Conservation (phyloP, 2,329 filamentous ascomycete genomes). For the Aspergillus sp. region DNA sequence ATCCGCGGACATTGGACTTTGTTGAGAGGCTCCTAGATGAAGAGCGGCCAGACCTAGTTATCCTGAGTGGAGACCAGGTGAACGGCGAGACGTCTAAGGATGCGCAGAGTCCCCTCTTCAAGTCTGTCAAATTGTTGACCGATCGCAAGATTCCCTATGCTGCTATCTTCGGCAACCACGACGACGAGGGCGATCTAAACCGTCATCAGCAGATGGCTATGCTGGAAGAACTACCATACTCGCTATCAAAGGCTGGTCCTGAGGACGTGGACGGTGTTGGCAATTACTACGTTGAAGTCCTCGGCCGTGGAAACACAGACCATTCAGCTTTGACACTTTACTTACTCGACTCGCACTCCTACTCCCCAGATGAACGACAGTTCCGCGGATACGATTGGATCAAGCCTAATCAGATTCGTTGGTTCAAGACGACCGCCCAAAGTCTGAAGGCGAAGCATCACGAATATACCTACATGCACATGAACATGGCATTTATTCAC, state of each 20-base stretch:
- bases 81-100: slow-evolving; percentile 93
- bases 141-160: slow-evolving; percentile 90
- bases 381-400: slow-evolving; percentile 98
- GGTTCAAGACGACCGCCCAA: slow-evolving; percentile 83
- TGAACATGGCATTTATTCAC: slow-evolving; percentile 96
- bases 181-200: slow-evolving; percentile 83
- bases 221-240: slow-evolving; percentile 85
- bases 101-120: slow-evolving; percentile 91
- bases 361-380: slow-evolving; percentile 84
- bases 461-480: slow-evolving; percentile 87
- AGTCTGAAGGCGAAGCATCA: slow-evolving; percentile 75
- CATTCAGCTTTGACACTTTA: slow-evolving; percentile 96
- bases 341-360: slow-evolving; percentile 88
- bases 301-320: slow-evolving; percentile 75
- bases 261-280: slow-evolving; percentile 85
- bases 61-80: slow-evolving; percentile 91
- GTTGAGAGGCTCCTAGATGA: slow-evolving; percentile 81
- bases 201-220: slow-evolving; percentile 82
- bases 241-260: slow-evolving; percentile 81
- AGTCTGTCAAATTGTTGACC: slow-evolving; percentile 82
- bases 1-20: slow-evolving; percentile 89
- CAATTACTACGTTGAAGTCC: slow-evolving; percentile 91
- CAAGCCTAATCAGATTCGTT: slow-evolving; percentile 89
- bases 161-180: slow-evolving; percentile 95
- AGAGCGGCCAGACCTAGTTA: slow-evolving; percentile 89